Base-by-base conservation (phyloP, 768 basidiomycete genomes). In the Macrolepiota dolichaula region DNA sequence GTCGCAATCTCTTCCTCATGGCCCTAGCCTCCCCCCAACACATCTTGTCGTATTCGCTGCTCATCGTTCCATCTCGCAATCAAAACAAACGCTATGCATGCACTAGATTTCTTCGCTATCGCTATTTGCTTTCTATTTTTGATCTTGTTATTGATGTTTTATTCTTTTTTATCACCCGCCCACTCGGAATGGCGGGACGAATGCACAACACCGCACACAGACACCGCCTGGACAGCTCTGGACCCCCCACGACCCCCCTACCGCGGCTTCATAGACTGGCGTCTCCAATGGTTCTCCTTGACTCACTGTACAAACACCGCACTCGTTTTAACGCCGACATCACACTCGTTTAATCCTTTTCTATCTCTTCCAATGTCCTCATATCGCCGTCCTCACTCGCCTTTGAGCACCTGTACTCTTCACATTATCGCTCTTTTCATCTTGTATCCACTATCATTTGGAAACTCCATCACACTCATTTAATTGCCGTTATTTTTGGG, bases 141-240 rank as follows among this genome's bases (percentile, higher is more conserved):
- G 49, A 42, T 44, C 17, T 51, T 42, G 52, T 59, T 59, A 44
- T 59, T 53, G 25, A 27, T 51, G 38, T 59, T 19, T 59, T 59
- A 59, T 59, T 59, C 22, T 42, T 59, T 52, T 42, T 59, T 53
- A 59, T 59, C 52, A 44, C 29, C 51, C 58, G 38, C 29, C 58
- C 36, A 3, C 58, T 1, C 19, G n/a, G 50, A n/a, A 32, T 36
- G 58, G 52, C 51, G 42, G 50, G 15, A 22, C 36, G 32, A 51
- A 3, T 44, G 13, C 36, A 44, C 58, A 50, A 47, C 47, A n/a
- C 11, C 51, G 51, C 50, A 53, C 29, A 25, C 38, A 59, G 35
- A 5, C 12, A 59, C 46, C 29, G 19, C 27, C 36, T 15, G 32
- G 35, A 53, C 35, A 7, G 29, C 56, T 50, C 58, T 27, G 27